Conservation (phyloP, 1,139 yeast species). For the Debaryomycetaceae sp. region DNA sequence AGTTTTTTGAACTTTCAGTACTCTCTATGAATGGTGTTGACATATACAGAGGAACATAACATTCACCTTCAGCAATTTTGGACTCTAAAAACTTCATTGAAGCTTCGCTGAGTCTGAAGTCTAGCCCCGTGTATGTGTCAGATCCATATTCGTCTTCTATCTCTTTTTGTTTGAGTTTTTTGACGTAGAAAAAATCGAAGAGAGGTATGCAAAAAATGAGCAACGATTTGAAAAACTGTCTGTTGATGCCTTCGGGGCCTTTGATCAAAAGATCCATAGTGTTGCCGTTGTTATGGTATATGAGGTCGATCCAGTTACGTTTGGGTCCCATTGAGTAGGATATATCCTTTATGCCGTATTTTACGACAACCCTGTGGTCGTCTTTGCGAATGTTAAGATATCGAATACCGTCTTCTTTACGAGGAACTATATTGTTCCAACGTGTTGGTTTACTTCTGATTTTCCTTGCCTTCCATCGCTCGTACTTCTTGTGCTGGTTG, state of each 20-base stretch:
- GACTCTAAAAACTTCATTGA: slow-evolving; percentile 17
- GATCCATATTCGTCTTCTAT: slow-evolving; percentile 7
- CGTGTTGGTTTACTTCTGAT: slow-evolving; percentile 5
- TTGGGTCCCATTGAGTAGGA: slow-evolving; percentile 30
- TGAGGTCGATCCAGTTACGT: slow-evolving; percentile 33
- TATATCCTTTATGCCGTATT: slow-evolving; percentile 20
- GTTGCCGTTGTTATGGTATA: slow-evolving; percentile 27
- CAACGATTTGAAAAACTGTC: slow-evolving; percentile 17
- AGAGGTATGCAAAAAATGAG: slow-evolving; percentile 28
- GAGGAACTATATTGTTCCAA: slow-evolving; percentile 13
- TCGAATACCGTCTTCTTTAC: slow-evolving; percentile 29
- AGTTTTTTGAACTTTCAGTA: neutral
- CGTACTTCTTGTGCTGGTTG: slow-evolving; percentile 22
- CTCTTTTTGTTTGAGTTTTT: slow-evolving; percentile 5
- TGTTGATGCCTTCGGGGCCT: slow-evolving; percentile 7
- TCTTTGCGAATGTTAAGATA: slow-evolving; percentile 28
- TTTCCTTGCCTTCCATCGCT: slow-evolving; percentile 17
- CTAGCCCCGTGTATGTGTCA: slow-evolving; percentile 9
- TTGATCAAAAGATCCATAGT: slow-evolving; percentile 11
- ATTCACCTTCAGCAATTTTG: slow-evolving; percentile 19
- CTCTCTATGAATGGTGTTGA: neutral
- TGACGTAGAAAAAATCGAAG: slow-evolving; percentile 21
- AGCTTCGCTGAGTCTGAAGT: slow-evolving; percentile 14
- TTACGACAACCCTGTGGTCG: slow-evolving; percentile 27
- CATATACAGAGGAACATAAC: slow-evolving; percentile 18